A percentile compares a stretch with the other conserved stretches of the same genome.
These are phyloP conservation scores for Colletotrichum sansevieriae DNA, from an alignment of 2,329 filamentous ascomycete species.

Conservation along the genomic window DNA sequence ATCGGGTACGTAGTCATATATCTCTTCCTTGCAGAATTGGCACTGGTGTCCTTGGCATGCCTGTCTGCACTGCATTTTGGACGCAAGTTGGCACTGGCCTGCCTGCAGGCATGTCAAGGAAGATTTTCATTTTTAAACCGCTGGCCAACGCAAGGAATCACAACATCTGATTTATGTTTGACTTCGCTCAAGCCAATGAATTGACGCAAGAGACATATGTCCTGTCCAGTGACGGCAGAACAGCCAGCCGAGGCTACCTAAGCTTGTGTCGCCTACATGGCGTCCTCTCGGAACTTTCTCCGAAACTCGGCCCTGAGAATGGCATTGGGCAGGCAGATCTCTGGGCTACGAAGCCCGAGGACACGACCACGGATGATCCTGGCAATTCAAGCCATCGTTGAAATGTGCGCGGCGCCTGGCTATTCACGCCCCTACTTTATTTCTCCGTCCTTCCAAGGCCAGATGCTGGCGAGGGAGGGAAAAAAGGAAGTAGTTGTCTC, in stretches of 20 bases:
- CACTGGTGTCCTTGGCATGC: conserved; percentile 8
- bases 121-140: neutral
- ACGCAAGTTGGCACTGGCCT: neutral
- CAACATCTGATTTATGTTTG: no score
- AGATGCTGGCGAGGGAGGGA: no score
- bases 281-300: conserved; percentile 15
- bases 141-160: no score
- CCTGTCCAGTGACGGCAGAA: neutral
- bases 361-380: neutral
- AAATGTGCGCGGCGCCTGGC: conserved; percentile 1
- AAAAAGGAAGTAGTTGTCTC: conserved; percentile 1
- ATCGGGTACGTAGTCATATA: neutral
- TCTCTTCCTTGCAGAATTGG: neutral
- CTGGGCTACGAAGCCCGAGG: neutral
- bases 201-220: neutral
- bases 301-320: conserved; percentile 9
- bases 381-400: neutral
- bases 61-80: conserved; percentile 18
- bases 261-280: conserved; percentile 13
- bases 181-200: neutral
- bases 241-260: conserved; percentile 8
- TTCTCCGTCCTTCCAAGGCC: neutral
- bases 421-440: neutral
- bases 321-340: conserved; percentile 2
- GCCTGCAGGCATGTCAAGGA: neutral